phyloP scores from a whole-genome alignment of 2,329 filamentous ascomycete species.

The Colletotrichum simmondsii region DNA sequence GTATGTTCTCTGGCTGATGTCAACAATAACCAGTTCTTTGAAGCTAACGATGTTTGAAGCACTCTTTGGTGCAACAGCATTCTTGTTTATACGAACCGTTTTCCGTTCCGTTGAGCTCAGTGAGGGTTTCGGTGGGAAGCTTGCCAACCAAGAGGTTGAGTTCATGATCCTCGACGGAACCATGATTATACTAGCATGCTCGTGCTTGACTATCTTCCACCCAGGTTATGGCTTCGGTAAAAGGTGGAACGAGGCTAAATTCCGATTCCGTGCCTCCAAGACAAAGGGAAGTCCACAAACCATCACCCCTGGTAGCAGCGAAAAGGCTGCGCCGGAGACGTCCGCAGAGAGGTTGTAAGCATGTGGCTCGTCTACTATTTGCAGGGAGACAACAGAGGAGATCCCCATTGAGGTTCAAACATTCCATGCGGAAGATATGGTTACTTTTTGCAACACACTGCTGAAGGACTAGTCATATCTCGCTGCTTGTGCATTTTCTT shows the following conservation, averaged over 20 bases:
- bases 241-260: constrained; percentile 16
- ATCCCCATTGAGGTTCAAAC: background rate
- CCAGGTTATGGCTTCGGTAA: background rate
- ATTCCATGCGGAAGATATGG: background rate
- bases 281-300: background rate
- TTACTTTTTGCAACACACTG: background rate
- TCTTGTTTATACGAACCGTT: constrained; percentile 3
- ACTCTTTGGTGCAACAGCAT: background rate
- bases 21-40: background rate
- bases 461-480: background rate
- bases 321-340: background rate
- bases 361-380: too few relatives aligned
- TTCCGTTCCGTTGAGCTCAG: constrained; percentile 15
- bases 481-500: too few relatives aligned
- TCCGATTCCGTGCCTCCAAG: constrained; percentile 2
- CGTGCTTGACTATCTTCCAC: constrained; percentile 4
- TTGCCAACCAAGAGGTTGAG: constrained; percentile 13
- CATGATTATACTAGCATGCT: constrained; percentile 7
- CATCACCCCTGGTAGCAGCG: background rate
- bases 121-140: constrained; percentile 2
- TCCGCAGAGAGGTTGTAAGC: background rate
- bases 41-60: background rate
- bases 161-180: constrained; percentile 12
- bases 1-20: background rate
- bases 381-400: background rate